These are phyloP conservation scores for Viridothelium virens DNA, from an alignment of 495 filamentous ascomycete genomes.

Conservation along the genomic window DNA sequence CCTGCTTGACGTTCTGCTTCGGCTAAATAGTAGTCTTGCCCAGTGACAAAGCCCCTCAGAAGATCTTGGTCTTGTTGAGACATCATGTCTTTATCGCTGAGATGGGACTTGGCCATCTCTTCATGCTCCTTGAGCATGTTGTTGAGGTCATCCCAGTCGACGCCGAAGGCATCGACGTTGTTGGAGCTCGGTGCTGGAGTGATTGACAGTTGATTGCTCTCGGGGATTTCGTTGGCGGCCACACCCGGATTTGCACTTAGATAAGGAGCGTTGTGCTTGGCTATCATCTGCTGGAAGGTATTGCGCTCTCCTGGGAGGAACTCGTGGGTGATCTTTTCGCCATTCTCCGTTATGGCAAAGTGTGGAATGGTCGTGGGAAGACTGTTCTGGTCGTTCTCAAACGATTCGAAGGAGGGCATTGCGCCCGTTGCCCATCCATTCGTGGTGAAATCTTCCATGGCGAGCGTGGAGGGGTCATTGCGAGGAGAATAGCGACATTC, in stretches of 20 bases:
- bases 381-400: not conserved
- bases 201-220: constrained; percentile 8
- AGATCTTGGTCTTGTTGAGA: not conserved
- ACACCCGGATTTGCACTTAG: constrained; percentile 7
- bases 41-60: not conserved
- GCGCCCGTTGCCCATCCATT: not conserved
- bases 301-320: constrained; percentile 2
- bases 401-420: not conserved
- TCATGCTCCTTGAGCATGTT: constrained; percentile 4
- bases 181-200: constrained; percentile 7
- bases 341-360: constrained; percentile 1
- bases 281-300: constrained; percentile 9
- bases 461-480: constrained; percentile 9
- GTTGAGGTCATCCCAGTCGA: constrained; percentile 11
- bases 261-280: constrained; percentile 8
- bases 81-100: not conserved
- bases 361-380: constrained; percentile 1
- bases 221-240: constrained; percentile 7
- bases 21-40: not conserved
- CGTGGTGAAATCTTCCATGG: constrained; percentile 5
- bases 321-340: constrained; percentile 2
- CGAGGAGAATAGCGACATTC: constrained; percentile 2
- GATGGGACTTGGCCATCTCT: constrained; percentile 3
- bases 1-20: not conserved
- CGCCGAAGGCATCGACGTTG: not conserved